Conservation (phyloP, 1,139 yeast species). For the Zhuliangozyma parablackwelliae region DNA sequence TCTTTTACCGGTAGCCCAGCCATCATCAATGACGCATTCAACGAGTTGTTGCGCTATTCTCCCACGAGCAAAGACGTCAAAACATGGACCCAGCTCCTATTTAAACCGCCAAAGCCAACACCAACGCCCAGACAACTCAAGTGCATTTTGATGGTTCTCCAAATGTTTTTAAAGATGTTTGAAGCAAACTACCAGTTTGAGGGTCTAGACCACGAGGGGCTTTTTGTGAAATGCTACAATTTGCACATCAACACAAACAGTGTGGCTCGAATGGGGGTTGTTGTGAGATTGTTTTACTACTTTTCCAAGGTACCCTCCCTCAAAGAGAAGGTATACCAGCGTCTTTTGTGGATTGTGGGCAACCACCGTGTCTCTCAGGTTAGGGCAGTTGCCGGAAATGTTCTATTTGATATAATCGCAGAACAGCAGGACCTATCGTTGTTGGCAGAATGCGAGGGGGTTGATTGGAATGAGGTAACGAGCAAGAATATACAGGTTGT, state of each 20-base stretch:
- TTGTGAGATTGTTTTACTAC: conserved; percentile 34
- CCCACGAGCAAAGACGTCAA: conserved; percentile 11
- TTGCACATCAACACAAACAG: conserved; percentile 47
- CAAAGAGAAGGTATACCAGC: conserved; percentile 14
- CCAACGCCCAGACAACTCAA: conserved; percentile 17
- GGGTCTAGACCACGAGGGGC: conserved; percentile 5
- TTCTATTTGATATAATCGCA: conserved; percentile 27
- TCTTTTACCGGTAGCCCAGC: conserved; percentile 52
- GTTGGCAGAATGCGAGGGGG: conserved; percentile 4
- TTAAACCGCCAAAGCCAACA: neutral
- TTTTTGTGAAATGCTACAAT: conserved; percentile 54
- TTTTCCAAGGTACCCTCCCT: conserved; percentile 14
- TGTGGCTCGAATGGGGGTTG: conserved; percentile 25
- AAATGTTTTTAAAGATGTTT: conserved; percentile 33
- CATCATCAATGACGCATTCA: conserved; percentile 43
- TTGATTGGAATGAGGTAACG: conserved; percentile 18
- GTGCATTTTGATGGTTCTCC: conserved; percentile 19
- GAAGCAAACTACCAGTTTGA: conserved; percentile 20
- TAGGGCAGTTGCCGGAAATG: conserved; percentile 27
- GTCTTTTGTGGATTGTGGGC: conserved; percentile 26
- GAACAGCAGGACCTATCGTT: conserved; percentile 13
- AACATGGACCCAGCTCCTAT: conserved; percentile 7
- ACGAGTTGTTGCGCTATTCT: conserved; percentile 35
- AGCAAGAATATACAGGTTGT: conserved; percentile 4
- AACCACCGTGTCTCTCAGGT: conserved; percentile 27